Conservation (phyloP, 352 stramenopile genomes). For the Globisporangium irregulare region DNA sequence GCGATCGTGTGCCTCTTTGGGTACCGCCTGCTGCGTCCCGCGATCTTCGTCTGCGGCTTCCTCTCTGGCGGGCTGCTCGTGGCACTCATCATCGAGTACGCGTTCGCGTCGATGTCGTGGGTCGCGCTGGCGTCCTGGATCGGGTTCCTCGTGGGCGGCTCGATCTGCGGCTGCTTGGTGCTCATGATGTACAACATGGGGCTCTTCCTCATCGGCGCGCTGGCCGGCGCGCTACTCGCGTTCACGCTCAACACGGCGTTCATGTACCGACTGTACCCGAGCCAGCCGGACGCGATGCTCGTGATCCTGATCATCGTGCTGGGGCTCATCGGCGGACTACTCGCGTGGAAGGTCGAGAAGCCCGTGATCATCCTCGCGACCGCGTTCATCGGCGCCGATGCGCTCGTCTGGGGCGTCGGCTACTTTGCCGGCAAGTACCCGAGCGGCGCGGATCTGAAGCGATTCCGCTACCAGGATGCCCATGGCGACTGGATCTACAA, state of each 20-base stretch:
- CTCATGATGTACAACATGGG: conserved; percentile 50
- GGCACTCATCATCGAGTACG: conserved; percentile 45
- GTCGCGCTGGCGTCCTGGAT: conserved; percentile 58
- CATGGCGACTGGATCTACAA: conserved; percentile 35
- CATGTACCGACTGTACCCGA: conserved; percentile 37
- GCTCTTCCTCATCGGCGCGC: conserved; percentile 43
- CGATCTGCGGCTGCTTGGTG: conserved; percentile 39
- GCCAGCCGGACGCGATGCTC: conserved; percentile 45
- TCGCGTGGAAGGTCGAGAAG: conserved; percentile 59
- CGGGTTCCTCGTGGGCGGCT: conserved; percentile 39
- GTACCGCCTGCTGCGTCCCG: conserved; percentile 56
- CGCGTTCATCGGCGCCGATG: conserved; percentile 55
- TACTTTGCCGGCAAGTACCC: conserved; percentile 74
- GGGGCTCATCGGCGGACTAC: conserved; percentile 32
- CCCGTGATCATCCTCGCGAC: conserved; percentile 54
- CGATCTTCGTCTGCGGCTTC: conserved; percentile 68
- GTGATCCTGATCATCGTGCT: conserved; percentile 35
- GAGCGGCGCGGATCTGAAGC: conserved; percentile 48
- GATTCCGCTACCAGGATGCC: conserved; percentile 27
- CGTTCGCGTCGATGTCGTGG: conserved; percentile 45
- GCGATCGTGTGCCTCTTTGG: conserved; percentile 44
- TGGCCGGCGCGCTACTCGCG: conserved; percentile 26
- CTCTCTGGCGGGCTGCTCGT: conserved; percentile 65
- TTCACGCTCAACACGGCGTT: conserved; percentile 35
- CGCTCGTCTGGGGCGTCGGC: conserved; percentile 54